Base-by-base conservation (phyloP, 805 yeast species). In the Candida glaebosa region DNA sequence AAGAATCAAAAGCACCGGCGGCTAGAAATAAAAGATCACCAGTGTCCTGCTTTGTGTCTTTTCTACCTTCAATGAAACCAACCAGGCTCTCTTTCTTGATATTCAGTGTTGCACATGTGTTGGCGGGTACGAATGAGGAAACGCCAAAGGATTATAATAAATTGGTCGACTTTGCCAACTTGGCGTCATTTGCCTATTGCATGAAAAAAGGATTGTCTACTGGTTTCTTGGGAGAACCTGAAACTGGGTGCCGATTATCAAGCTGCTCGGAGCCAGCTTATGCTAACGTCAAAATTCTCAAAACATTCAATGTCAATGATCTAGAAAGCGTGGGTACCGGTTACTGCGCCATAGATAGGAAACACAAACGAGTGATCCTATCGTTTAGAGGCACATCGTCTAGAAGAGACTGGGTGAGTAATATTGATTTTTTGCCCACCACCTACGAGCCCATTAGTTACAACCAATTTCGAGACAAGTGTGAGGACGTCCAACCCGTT, bases 361-460 rank as follows among this genome's bases (percentile, higher is more conserved):
- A 48, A 2, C 52, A 57, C 16, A 54, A 67, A 34, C 67, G 72
- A 37, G 61, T 84, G 4, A 55, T 74, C 16, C 56, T 81, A 32
- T 76, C 69, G 0, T 81, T 80, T 49, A 71, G 88, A 60, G 93
- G 93, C 4, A 78, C 88, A 0, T 62, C 79, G 1, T 71, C 82
- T 6, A 56, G 69, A 12, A 68, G 71, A 32, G 93, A 86, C 54
- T 81, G 86, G 83, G 41, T 71, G 9, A 69, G 79, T 24, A 84
- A 86, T 59, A 63, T 82, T 37, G 68, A 71, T 30, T 66, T 75
- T 28, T 39, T 64, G 3, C 79, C 78, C 4, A 66, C 69, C 3
- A 52, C 54, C 0, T 83, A 79, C 53, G 50, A 54, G 12, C 84
- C 87, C 0, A 53, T 69, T 28, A 63, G 71, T 12, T 41, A 41